These are phyloP conservation scores for Cutaneotrichosporon curvatum DNA, from an alignment of 1,284 basidiomycete species.

Conservation along the genomic window DNA sequence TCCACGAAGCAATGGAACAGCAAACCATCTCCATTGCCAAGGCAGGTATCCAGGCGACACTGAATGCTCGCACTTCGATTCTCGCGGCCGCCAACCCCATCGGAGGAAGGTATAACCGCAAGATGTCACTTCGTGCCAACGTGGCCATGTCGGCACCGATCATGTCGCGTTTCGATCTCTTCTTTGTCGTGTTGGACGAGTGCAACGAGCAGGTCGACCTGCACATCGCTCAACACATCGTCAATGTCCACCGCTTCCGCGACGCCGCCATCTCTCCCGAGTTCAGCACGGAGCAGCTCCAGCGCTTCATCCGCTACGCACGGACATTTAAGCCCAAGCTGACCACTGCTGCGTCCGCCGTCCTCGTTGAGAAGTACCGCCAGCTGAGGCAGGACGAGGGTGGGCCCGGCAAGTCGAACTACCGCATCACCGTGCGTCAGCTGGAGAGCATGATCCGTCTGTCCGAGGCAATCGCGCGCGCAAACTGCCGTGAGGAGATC, in stretches of 20 bases:
- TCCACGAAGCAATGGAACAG: constrained; percentile 99
- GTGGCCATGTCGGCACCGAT: constrained; percentile 98
- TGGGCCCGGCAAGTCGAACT: constrained; percentile 80
- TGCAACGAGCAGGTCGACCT: constrained; percentile 89
- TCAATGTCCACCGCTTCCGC: constrained; percentile 93
- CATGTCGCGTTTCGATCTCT: constrained; percentile 98
- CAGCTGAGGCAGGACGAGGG: constrained; percentile 86
- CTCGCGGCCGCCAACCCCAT: constrained; percentile 97
- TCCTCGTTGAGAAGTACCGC: constrained; percentile 94
- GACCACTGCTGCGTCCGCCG: constrained; percentile 82
- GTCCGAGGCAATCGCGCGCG: constrained; percentile 92
- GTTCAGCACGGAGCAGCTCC: constrained; percentile 92
- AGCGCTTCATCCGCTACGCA: constrained; percentile 94
- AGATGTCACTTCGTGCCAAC: constrained; percentile 87
- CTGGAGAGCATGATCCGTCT: constrained; percentile 97
- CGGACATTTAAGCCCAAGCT: constrained; percentile 97
- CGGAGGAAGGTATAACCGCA: constrained; percentile 92
- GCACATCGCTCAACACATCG: constrained; percentile 94
- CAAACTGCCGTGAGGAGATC: constrained; percentile 91
- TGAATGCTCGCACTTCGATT: constrained; percentile 96
- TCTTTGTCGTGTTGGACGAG: constrained; percentile 97
- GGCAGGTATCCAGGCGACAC: constrained; percentile 95
- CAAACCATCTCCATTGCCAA: constrained; percentile 99
- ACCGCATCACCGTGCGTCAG: constrained; percentile 96
- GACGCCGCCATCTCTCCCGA: constrained; percentile 92